Conservation (phyloP, 768 basidiomycete species). For the Pulveroboletus ravenelii region DNA sequence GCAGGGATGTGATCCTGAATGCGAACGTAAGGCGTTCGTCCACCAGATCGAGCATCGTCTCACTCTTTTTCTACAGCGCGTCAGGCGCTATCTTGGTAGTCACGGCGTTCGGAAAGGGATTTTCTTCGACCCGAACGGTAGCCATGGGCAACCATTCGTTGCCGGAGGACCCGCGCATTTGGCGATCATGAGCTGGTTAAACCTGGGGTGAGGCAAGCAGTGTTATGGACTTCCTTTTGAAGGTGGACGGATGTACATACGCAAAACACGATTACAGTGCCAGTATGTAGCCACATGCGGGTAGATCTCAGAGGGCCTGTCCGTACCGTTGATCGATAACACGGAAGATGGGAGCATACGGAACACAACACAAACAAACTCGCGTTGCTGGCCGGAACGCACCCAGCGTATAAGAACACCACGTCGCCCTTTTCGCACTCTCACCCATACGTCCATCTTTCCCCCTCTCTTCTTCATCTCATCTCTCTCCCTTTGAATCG, state of each 20-base stretch:
- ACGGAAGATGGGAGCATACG: constrained; percentile 2
- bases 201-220: constrained; percentile 13
- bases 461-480: constrained; percentile 1
- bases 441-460: constrained; percentile 20
- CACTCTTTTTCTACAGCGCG: constrained; percentile 42
- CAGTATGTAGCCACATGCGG: neutral
- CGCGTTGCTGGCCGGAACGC: neutral
- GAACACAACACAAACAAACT: constrained; percentile 29
- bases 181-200: constrained; percentile 62
- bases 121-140: constrained; percentile 57
- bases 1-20: constrained; percentile 74
- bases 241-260: constrained; percentile 6
- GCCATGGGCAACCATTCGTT: constrained; percentile 59
- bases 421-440: constrained; percentile 3
- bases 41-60: neutral
- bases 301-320: neutral
- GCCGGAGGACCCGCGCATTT: constrained; percentile 47
- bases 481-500: neutral
- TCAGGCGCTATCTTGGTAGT: constrained; percentile 67
- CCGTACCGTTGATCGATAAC: constrained; percentile 20
- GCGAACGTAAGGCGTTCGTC: constrained; percentile 46
- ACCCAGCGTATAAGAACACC: constrained; percentile 18
- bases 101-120: constrained; percentile 70
- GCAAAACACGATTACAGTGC: neutral
- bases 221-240: constrained; percentile 1